A percentile compares a stretch with the other conserved stretches of the same genome.
Conservation (phyloP, 2,329 filamentous ascomycete species). For the Whalleya microplaca region DNA sequence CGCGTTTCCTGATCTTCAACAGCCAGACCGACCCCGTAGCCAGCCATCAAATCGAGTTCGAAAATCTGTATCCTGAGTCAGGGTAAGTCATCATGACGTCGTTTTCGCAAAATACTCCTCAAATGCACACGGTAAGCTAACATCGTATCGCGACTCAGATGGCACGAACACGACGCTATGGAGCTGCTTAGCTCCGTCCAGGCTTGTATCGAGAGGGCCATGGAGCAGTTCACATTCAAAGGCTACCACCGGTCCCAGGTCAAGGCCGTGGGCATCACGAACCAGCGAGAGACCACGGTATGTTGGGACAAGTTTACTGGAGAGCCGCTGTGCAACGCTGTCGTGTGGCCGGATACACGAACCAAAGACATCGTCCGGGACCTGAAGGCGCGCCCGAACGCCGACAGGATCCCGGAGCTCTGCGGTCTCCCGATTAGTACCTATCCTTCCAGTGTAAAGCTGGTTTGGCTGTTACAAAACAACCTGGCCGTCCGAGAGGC, state of each 20-base stretch:
- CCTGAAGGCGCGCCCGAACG: slow-evolving; percentile 68
- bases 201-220: slow-evolving; percentile 77
- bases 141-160: slow-evolving; percentile 52
- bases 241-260: slow-evolving; percentile 72
- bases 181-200: slow-evolving; percentile 77
- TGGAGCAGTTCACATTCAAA: slow-evolving; percentile 69
- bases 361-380: slow-evolving; percentile 74
- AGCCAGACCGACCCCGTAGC: slow-evolving; percentile 76
- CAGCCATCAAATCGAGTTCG: slow-evolving; percentile 84
- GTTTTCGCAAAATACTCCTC: slow-evolving; percentile 2
- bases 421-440: slow-evolving; percentile 86
- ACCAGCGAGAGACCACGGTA: slow-evolving; percentile 86
- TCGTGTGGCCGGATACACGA: slow-evolving; percentile 89
- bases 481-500: slow-evolving; percentile 69
- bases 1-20: slow-evolving; percentile 90
- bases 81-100: slow-evolving; percentile 62
- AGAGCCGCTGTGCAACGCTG: slow-evolving; percentile 79
- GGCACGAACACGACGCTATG: slow-evolving; percentile 86
- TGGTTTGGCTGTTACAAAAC: slow-evolving; percentile 81
- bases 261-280: slow-evolving; percentile 81
- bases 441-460: slow-evolving; percentile 85
- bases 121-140: slow-evolving; percentile 15
- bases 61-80: slow-evolving; percentile 80
- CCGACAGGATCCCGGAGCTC: slow-evolving; percentile 69
- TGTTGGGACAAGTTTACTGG: slow-evolving; percentile 84